Percentiles rank a stretch among this genome's conserved stretches.
These are phyloP conservation scores for Calcarisporium arbuscula DNA, from an alignment of 2,329 filamentous ascomycete species.

Conservation along the genomic window DNA sequence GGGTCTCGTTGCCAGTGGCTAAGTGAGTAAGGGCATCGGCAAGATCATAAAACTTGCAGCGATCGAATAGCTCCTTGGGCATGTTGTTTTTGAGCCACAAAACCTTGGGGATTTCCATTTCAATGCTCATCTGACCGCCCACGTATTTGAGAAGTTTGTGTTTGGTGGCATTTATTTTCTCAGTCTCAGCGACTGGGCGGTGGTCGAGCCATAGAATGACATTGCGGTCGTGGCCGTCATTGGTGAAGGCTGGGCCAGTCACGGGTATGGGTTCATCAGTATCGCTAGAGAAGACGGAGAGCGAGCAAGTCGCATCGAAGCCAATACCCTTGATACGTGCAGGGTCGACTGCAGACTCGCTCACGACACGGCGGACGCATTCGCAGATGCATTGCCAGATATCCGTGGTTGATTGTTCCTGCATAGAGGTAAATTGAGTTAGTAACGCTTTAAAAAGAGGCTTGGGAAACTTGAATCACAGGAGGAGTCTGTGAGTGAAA, in stretches of 20 bases:
- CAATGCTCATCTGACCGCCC: slow-evolving; percentile 95
- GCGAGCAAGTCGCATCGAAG: slow-evolving; percentile 97
- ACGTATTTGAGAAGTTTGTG: slow-evolving; percentile 95
- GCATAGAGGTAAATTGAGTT: slow-evolving; percentile 8
- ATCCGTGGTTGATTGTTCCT: slow-evolving; percentile 96
- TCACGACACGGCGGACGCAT: slow-evolving; percentile 76
- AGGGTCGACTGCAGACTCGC: slow-evolving; percentile 72
- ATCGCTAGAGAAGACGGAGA: slow-evolving; percentile 82
- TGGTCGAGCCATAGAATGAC: slow-evolving; percentile 98
- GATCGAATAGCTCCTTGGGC: slow-evolving; percentile 81
- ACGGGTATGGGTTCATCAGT: slow-evolving; percentile 89
- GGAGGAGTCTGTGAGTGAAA: background rate
- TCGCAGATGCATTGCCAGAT: slow-evolving; percentile 95
- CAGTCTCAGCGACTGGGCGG: slow-evolving; percentile 81
- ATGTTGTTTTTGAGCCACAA: slow-evolving; percentile 99
- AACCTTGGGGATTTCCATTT: slow-evolving; percentile 99
- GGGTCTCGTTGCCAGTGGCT: slow-evolving; percentile 83
- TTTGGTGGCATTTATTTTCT: slow-evolving; percentile 84
- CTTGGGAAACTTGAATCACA: no score
- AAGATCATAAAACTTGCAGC: slow-evolving; percentile 96
- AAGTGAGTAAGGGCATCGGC: slow-evolving; percentile 89
- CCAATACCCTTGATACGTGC: slow-evolving; percentile 80
- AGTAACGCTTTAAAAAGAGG: no score
- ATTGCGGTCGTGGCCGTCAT: slow-evolving; percentile 80
- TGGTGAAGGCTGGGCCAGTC: slow-evolving; percentile 72